Evolutionary conservation across 2,329 filamentous ascomycete species (phyloP).

Genomic region (Pyrenophora seminiperda): DNA sequence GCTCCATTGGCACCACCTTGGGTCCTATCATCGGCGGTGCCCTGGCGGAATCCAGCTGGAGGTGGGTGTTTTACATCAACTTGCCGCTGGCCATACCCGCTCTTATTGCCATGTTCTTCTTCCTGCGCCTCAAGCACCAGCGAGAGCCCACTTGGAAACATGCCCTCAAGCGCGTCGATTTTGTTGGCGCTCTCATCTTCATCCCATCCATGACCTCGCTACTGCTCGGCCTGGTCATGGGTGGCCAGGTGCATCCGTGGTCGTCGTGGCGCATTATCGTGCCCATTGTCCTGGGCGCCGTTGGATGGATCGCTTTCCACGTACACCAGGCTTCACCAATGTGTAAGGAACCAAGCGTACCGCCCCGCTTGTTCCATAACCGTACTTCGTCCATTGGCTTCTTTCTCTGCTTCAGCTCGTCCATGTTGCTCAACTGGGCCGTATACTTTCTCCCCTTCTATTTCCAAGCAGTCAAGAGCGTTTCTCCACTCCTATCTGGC

Average conservation of each 20-base stretch:
- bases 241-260: conserved; percentile 54
- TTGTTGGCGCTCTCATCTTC: conserved; percentile 52
- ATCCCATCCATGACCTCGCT: conserved; percentile 49
- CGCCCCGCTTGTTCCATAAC: conserved; percentile 53
- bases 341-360: conserved; percentile 47
- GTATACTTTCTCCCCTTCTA: conserved; percentile 36
- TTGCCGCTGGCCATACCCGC: conserved; percentile 40
- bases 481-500: conserved; percentile 29
- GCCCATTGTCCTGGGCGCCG: conserved; percentile 53
- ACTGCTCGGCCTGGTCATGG: conserved; percentile 54
- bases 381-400: conserved; percentile 49
- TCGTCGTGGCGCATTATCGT: conserved; percentile 46
- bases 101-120: conserved; percentile 35
- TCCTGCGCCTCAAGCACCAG: conserved; percentile 29
- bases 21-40: conserved; percentile 42
- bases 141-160: background rate
- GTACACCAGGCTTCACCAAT: conserved; percentile 48
- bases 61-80: conserved; percentile 54
- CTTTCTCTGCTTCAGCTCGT: conserved; percentile 39
- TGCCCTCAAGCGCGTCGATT: conserved; percentile 44
- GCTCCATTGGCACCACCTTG: conserved; percentile 34
- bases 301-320: conserved; percentile 48
- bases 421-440: conserved; percentile 36
- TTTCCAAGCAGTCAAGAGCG: conserved; percentile 37
- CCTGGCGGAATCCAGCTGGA: conserved; percentile 48